Conservation (phyloP, 805 yeast genomes). For the Saturnispora mendoncae region DNA sequence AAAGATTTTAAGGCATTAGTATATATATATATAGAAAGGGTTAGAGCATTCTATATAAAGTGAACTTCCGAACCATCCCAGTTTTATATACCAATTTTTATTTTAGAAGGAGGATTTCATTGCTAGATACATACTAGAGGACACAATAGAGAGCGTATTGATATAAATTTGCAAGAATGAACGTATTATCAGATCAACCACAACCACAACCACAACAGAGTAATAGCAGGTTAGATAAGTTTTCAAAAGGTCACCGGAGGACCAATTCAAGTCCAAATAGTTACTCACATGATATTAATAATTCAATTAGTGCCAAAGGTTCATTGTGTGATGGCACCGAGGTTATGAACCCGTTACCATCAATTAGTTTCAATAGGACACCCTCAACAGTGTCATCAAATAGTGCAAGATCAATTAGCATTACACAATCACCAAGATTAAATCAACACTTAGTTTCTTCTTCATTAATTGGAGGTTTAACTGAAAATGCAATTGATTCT, state of each 20-base stretch:
- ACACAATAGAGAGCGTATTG: too few relatives aligned
- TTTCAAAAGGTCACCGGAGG: neutral
- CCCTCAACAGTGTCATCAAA: neutral
- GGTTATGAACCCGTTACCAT: neutral
- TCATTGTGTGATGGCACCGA: neutral
- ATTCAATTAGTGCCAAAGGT: neutral
- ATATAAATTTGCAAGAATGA: neutral
- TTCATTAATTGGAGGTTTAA: neutral
- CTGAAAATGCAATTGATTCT: slow-evolving; percentile 44
- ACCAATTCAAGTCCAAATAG: neutral
- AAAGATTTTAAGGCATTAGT: neutral
- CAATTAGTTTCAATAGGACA: neutral
- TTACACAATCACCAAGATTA: neutral
- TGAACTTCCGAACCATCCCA: neutral
- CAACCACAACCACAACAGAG: too few relatives aligned
- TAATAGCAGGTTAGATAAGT: too few relatives aligned
- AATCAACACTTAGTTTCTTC: neutral
- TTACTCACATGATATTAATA: neutral
- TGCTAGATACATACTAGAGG: neutral
- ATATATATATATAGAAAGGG: too few relatives aligned
- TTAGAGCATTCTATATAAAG: too few relatives aligned
- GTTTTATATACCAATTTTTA: too few relatives aligned
- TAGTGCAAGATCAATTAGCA: neutral
- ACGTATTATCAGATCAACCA: neutral
- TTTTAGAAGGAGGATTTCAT: neutral